Conservation (phyloP, 192 early-diverging fungal species). For the Coemansia pectinata region DNA sequence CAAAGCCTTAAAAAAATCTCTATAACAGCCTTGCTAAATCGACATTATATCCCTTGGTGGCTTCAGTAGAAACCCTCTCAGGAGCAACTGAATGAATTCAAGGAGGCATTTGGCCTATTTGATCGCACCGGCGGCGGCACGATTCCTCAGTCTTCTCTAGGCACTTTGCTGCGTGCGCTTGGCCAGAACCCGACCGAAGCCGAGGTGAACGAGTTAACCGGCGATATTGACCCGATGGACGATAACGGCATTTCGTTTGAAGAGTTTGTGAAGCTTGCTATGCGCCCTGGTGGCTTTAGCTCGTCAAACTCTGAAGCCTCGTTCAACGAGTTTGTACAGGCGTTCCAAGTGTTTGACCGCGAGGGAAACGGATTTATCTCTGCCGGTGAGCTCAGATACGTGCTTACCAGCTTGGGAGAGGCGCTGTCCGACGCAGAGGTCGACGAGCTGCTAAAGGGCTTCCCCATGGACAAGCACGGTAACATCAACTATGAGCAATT, state of each 20-base stretch:
- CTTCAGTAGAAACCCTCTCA: slow-evolving; percentile 24
- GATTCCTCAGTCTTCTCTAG: slow-evolving; percentile 64
- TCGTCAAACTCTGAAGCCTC: slow-evolving; percentile 62
- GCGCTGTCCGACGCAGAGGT: slow-evolving; percentile 75
- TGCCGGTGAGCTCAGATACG: slow-evolving; percentile 76
- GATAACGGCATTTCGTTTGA: slow-evolving; percentile 65
- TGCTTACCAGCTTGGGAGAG: slow-evolving; percentile 82
- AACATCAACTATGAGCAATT: slow-evolving; percentile 80
- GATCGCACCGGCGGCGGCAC: slow-evolving; percentile 75
- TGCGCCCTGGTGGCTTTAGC: slow-evolving; percentile 71
- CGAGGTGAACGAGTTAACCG: slow-evolving; percentile 66
- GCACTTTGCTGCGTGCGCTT: slow-evolving; percentile 74
- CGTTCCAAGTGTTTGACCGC: slow-evolving; percentile 89
- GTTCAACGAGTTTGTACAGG: slow-evolving; percentile 78
- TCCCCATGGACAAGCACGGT: slow-evolving; percentile 73
- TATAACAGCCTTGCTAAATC: not conserved
- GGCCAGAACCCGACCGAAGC: slow-evolving; percentile 80
- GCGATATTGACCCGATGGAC: slow-evolving; percentile 47
- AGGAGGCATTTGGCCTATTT: slow-evolving; percentile 78
- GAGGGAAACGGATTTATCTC: slow-evolving; percentile 75
- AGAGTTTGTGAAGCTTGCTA: slow-evolving; percentile 68
- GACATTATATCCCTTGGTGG: not conserved
- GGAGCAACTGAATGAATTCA: slow-evolving; percentile 64
- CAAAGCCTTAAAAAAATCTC: too few species aligned
- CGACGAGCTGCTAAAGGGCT: slow-evolving; percentile 76